Evolutionary conservation across 805 yeast species (phyloP), one percentile per base, ranked within the genome.

Genomic region (Spathaspora arborariae): DNA sequence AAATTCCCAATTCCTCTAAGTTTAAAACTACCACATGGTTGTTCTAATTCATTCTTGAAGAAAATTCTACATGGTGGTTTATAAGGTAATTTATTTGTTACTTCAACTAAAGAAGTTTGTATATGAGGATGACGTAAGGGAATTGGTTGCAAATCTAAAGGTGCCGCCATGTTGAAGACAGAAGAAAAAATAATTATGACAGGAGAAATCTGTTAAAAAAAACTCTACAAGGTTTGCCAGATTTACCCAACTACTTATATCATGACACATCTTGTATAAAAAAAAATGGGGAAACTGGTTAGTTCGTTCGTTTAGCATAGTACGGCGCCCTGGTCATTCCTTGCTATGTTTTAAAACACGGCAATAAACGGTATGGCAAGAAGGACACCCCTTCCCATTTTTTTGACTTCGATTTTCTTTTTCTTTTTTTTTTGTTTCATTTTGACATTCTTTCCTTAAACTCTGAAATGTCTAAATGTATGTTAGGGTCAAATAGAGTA

Each of bases 1-100:
- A 76, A 63, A 49, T 75, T 58, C 6, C 82, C 81, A 22, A 79
- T 69, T 0, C 83, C 83, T 50, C 83, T 66, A 24, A 78, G 65
- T 57, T 79, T 79, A 60, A 79, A 79, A 44, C 79, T 72, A 0
- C 82, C 82, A 20, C 80, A 70, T 9, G 83, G 83, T 54, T 79
- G 83, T 21, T 74, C 70, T 45, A 66, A 70, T 51, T 79, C 83
- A 49, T 75, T 72, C 52, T 79, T 79, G 45, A 78, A 62, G 36
- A 70, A 63, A 1, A 78, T 57, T 8, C 70, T 60, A 51, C 79
- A 75, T 38, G 72, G 71, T 50, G 75, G 58, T 51, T 50, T 49
- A 44, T 54, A 35, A 4, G 68, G 65, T 56, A 71, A 47, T 45
- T 54, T 22, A 38, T 62, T 18, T n/a, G 72, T 58, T 44, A 72